Evolutionary conservation across 1,284 basidiomycete genomes (phyloP), one percentile per base, ranked within the genome.

Genomic region (Ganoderma boninense): DNA sequence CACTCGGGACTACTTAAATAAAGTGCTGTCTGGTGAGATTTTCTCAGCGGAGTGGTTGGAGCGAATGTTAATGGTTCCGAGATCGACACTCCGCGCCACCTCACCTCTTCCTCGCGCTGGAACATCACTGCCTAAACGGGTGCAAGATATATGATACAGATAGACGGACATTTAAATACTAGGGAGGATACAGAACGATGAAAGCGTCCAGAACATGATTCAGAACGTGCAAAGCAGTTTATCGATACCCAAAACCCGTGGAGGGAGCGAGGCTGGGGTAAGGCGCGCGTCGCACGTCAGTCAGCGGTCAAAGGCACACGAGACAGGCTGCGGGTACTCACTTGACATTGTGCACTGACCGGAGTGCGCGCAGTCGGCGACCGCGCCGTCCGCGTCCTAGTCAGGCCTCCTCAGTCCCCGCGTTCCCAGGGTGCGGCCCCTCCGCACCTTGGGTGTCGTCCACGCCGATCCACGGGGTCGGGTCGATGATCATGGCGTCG

Each of bases 401-500:
- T 62, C 23, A 62, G 60, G 60, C 60, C 35, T 13, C 67, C 20
- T 68, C 60, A 38, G 68, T 38, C 2, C 57, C 61, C 46, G 61
- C 69, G 14, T 49, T 46, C 16, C 32, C 40, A 6, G 46, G 44
- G 56, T 57, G 65, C 35, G 59, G 62, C 18, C 59, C 61, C 23
- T 65, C 64, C 54, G 35, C 26, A 20, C 38, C 64, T 38, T 49
- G 46, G 66, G 67, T 69, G 29, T 68, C 69, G 20, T 68, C 63
- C 42, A 57, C 32, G 32, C 73, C 70, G 64, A 76, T n/a, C 70
- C 74, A 69, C 62, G 74, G 65, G 44, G 72, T 70, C 16, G 75
- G 77, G 65, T 79, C 71, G 14, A 73, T 73, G 42, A 70, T 69
- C 72, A 79, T 72, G 13, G 61, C 62, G 26, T 62, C 70, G 64